Conservation (phyloP, 2,329 filamentous ascomycete genomes). For the Neofusicoccum kwambonambiense region DNA sequence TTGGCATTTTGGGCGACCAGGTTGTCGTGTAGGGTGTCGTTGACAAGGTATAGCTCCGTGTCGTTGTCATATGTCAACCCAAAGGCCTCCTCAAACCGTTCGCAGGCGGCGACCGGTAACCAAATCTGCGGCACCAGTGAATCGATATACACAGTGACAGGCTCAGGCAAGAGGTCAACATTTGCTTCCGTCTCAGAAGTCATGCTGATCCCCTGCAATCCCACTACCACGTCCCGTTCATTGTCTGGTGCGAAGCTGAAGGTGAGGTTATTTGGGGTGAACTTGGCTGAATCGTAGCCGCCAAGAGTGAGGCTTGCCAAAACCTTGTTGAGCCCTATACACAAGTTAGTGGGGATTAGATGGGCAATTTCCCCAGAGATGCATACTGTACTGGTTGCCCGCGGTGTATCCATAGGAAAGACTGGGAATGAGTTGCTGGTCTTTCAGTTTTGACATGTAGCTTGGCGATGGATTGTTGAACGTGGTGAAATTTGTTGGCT, state of each 20-base stretch:
- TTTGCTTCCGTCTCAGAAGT: conserved; percentile 22
- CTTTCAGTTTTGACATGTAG: conserved; percentile 32
- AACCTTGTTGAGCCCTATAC: conserved; percentile 24
- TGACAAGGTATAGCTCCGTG: conserved; percentile 38
- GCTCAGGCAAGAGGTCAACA: conserved; percentile 27
- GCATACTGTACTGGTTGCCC: conserved; percentile 31
- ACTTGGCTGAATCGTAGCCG: conserved; percentile 38
- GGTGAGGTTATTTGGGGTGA: conserved; percentile 27
- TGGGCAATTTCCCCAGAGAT: background rate
- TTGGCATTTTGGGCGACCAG: conserved; percentile 35
- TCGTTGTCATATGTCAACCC: conserved; percentile 37
- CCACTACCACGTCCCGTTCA: conserved; percentile 30
- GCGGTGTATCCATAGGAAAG: conserved; percentile 43
- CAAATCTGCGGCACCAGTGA: conserved; percentile 41
- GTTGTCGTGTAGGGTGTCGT: conserved; percentile 33
- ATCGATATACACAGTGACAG: conserved; percentile 36
- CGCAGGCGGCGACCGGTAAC: conserved; percentile 36
- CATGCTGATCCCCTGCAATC: conserved; percentile 27
- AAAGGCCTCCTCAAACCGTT: conserved; percentile 37
- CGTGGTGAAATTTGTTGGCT: conserved; percentile 40
- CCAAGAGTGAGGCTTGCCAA: conserved; percentile 38
- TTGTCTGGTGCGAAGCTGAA: conserved; percentile 30
- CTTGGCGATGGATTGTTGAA: conserved; percentile 33
- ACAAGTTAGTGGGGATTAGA: background rate
- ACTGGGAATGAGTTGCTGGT: conserved; percentile 33